These are phyloP conservation scores for Heliamphora exappendiculata DNA, from an alignment of 148 eudicot genomes.

Conservation along the genomic window DNA sequence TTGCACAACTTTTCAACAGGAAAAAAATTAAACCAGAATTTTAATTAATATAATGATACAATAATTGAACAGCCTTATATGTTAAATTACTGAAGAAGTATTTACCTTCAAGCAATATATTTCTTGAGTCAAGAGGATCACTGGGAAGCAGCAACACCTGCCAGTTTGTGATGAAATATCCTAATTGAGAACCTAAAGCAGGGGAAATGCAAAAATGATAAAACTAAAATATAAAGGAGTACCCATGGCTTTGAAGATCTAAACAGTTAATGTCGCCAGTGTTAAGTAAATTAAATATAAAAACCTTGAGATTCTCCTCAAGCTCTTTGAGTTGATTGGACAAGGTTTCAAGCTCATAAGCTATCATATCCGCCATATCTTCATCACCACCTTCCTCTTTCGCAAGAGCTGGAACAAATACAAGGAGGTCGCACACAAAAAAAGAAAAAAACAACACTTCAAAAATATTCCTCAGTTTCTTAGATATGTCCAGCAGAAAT, in stretches of 20 bases:
- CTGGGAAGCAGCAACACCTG: conserved; percentile 81
- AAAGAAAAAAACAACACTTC: neutral
- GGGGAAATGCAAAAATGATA: neutral
- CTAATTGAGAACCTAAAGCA: conserved; percentile 5
- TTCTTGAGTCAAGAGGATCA: conserved; percentile 93
- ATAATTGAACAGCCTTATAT: neutral
- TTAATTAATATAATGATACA: neutral
- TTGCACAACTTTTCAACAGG: neutral
- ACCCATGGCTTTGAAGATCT: neutral
- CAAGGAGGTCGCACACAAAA: neutral
- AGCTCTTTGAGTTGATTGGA: conserved; percentile 55
- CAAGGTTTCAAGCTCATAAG: conserved; percentile 62
- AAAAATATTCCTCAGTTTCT: neutral
- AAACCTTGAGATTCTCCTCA: conserved; percentile 85
- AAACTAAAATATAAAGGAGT: neutral
- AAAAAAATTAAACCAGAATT: neutral
- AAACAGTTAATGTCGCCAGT: neutral
- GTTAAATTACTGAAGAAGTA: too few relatives aligned
- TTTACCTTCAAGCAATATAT: conserved; percentile 92
- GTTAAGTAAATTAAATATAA: too few relatives aligned
- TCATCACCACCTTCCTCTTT: conserved; percentile 73
- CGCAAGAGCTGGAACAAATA: conserved; percentile 46
- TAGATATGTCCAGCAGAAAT: neutral
- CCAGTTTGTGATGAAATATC: conserved; percentile 13
- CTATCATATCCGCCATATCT: conserved; percentile 90